Base-by-base conservation (phyloP, 2,329 filamentous ascomycete genomes). In the Trichoderma endophyticum region DNA sequence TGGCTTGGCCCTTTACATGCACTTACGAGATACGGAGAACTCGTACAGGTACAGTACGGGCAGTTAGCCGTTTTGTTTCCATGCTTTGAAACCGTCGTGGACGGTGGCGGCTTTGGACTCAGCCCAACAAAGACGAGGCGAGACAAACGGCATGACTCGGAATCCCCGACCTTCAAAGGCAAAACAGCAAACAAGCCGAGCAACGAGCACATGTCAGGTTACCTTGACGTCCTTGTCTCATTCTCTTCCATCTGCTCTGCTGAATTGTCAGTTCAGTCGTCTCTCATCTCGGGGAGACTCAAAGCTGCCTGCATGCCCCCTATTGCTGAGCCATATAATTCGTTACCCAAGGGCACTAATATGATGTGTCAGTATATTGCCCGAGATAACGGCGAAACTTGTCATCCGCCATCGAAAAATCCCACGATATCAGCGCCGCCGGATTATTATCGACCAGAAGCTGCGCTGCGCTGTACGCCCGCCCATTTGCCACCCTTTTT, bases 351-450 rank as follows among this genome's bases (percentile, higher is more conserved):
- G 26, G 57, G 36, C 57, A 36, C 67, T 54, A 62, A 70, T 70
- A 70, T 70, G 67, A 70, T 70, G 67, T 70, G 56, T 70, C 67
- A 70, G 21, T 9, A 34, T 26, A 69, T 32, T 70, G 57, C 57
- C 57, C 67, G 67, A 70, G 67, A 70, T 70, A 70, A 43, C 67
- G 67, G 67, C 67, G 36, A 70, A 70, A 70, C 67, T 15, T 15
- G 57, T 36, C 67, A 24, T 67, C 54, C 34, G 24, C 64, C 30
- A 60, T 54, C 48, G 24, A 67, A 32, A 60, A 32, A 69, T 69
- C 54, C 65, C 56, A 60, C 56, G 65, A 69, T 61, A 60, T 60
- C 54, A 43, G 28, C 54, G 28, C 54, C 54, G 21, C 26, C 39
- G 43, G 18, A 34, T n/a, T 18, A 34, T 65, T 59, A 68, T 43